phyloP scores from a whole-genome alignment of 106 monocot species.

The Hemerocallis citrina region DNA sequence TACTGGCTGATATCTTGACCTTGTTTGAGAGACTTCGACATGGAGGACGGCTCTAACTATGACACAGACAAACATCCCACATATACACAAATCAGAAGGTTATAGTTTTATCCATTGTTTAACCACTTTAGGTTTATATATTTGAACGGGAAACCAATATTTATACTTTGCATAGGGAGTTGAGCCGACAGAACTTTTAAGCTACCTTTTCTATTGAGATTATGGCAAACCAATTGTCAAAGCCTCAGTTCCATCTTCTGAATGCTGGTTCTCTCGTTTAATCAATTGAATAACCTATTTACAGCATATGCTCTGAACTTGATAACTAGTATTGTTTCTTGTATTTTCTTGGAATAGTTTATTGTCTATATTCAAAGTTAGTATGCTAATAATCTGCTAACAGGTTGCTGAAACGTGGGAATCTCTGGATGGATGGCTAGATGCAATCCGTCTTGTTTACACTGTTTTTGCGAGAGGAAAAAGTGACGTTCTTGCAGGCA shows the following conservation, averaged over 20 bases:
- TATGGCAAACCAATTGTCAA: too few relatives aligned
- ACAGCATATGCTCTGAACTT: neutral
- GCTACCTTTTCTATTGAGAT: too few relatives aligned
- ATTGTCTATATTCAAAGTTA: neutral
- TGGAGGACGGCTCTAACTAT: too few relatives aligned
- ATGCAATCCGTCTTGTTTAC: slow-evolving; percentile 91
- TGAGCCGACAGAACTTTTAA: too few relatives aligned
- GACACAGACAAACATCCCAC: too few relatives aligned
- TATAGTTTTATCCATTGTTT: too few relatives aligned
- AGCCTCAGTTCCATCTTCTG: neutral
- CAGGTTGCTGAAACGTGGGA: slow-evolving; percentile 95
- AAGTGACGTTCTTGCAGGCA: slow-evolving; percentile 81
- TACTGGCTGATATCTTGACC: too few relatives aligned
- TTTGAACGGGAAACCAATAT: too few relatives aligned
- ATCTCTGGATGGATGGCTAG: slow-evolving; percentile 80
- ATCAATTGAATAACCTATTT: neutral
- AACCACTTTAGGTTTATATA: too few relatives aligned
- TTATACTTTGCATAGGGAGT: too few relatives aligned
- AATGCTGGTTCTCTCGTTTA: neutral
- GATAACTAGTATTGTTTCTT: neutral
- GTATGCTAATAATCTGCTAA: neutral
- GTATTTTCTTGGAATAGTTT: neutral
- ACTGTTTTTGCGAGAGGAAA: slow-evolving; percentile 80
- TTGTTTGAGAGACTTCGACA: too few relatives aligned
- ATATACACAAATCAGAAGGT: too few relatives aligned